A percentile compares a stretch with the other conserved stretches of the same genome.
Conservation (phyloP, 208 protist species). For the Trypanosoma avium region DNA sequence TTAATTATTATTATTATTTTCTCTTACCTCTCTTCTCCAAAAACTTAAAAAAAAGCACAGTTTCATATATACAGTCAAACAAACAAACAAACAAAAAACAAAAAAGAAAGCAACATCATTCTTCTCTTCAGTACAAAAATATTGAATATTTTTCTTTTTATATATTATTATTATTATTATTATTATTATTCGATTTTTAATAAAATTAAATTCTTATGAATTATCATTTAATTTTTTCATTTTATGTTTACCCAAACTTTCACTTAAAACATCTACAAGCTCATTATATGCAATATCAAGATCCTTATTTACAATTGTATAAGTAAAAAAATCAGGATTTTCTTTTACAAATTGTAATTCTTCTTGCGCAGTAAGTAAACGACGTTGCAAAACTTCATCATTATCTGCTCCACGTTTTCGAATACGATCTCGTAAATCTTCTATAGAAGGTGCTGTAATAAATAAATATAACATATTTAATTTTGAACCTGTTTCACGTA, state of each 20-base stretch:
- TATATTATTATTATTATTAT: constrained; percentile 7
- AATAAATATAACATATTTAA: constrained; percentile 73
- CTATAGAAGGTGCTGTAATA: constrained; percentile 68
- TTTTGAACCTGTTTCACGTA: constrained; percentile 31
- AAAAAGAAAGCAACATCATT: not conserved
- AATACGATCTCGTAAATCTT: constrained; percentile 82
- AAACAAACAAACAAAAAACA: not conserved
- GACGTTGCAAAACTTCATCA: constrained; percentile 66
- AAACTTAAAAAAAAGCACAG: too few relatives aligned
- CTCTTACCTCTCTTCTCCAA: too few relatives aligned
- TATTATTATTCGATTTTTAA: too few relatives aligned
- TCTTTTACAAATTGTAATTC: constrained; percentile 77
- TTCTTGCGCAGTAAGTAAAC: constrained; percentile 67
- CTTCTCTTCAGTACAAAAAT: constrained; percentile 10
- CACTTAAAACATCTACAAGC: constrained; percentile 52
- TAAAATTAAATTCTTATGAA: too few relatives aligned
- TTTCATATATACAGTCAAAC: not conserved
- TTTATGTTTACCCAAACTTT: constrained; percentile 46
- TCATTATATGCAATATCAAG: constrained; percentile 62
- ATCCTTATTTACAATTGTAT: constrained; percentile 75
- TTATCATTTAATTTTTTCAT: constrained; percentile 32
- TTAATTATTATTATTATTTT: too few relatives aligned
- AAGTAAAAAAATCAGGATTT: constrained; percentile 69
- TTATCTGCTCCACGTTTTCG: constrained; percentile 69
- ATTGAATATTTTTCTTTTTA: constrained; percentile 23